Evolutionary conservation across 768 basidiomycete species (phyloP), one percentile per base, ranked within the genome.

Genomic region (Panaeolus papilionaceus): DNA sequence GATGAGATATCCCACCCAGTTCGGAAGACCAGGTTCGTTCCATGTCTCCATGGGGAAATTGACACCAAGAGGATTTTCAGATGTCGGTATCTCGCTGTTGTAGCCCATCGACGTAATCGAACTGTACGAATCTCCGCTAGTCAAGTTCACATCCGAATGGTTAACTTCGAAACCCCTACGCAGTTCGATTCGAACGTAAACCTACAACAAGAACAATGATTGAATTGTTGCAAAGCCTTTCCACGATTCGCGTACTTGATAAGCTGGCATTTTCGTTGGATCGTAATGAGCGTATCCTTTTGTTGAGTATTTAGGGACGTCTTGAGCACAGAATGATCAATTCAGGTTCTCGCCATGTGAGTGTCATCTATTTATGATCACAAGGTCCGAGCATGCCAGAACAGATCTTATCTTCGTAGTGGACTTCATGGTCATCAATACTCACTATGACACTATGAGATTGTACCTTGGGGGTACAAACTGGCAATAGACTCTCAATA

Each of bases 71-170:
- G 88, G 89, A 20, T 80, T 69, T 4, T 79, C 69, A 61, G 79
- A 75, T n/a, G 74, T 77, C 1, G 88, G 86, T 45, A 76, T 71
- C 20, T 69, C 65, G 11, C 70, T 42, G 23, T 71, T 68, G 3
- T 69, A 58, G 39, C 69, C 54, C 6, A 64, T 42, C 33, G 26
- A 73, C 26, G 81, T 81, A 44, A 84, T 78, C 20, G 84, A 81
- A 72, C 84, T 85, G 67, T 88, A 90, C 0, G 88, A 90, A 71
- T 88, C 89, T 23, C 89, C 89, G 71, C 89, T 90, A 71, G n/a
- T 58, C 11, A 16, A 5, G 10, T 11, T 23, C 12, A 26, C 8
- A 28, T 28, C 39, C 16, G 5, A 37, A 58, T 37, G 14, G 54
- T 12, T 14, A 23, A 38, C 23, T 20, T 28, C 44, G 14, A 33